Evolutionary conservation across 768 basidiomycete species (phyloP), one percentile per base, ranked within the genome.

Genomic region (Psilocybe subaeruginosa): DNA sequence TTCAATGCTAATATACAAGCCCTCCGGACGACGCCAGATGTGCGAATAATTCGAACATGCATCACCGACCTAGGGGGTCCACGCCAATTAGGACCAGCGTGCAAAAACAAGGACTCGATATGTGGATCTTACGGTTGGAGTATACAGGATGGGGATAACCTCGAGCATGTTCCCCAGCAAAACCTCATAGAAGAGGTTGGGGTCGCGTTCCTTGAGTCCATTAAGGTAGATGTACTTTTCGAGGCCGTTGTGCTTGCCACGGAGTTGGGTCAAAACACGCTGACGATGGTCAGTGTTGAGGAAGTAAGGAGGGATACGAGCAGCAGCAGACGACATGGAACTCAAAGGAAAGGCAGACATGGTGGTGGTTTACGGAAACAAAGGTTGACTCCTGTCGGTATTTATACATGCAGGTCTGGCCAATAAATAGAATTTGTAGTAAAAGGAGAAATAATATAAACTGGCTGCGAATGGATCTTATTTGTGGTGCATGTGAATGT

Each of bases 201-300:
- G 74, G 67, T 91, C 85, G 62, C 86, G 81, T 35, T 81, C 78
- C 65, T 90, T 85, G 68, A 92, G 79, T 8, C 82, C 82, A 41
- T 80, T 82, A 61, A 92, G 81, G 71, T 85, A 91, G 63, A 90
- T 87, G 74, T 92, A 89, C 70, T 89, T 86, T 60, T 91, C 87
- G 53, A 91, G 78, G 23, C 80, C 75, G 57, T 76, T 74, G 1
- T 74, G 59, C 72, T 88, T 89, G 67, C 83, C 81, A 58, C 85
- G 83, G 17, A 88, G 74, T 70, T 88, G 87, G 3, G 70, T 73
- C 2, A 88, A 79, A 69, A 83, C 85, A 62, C 87, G 79, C 59
- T 82, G 80, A 35, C 76, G 78, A 65, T 88, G 87, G 70, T 84
- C 79, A 33, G 82, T 82, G 55, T 70, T 70, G 53, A 74, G 68